Percentiles rank a stretch among this genome's conserved stretches.
phyloP scores from a whole-genome alignment of 345 rosid genomes.

The Brassica cretica region DNA sequence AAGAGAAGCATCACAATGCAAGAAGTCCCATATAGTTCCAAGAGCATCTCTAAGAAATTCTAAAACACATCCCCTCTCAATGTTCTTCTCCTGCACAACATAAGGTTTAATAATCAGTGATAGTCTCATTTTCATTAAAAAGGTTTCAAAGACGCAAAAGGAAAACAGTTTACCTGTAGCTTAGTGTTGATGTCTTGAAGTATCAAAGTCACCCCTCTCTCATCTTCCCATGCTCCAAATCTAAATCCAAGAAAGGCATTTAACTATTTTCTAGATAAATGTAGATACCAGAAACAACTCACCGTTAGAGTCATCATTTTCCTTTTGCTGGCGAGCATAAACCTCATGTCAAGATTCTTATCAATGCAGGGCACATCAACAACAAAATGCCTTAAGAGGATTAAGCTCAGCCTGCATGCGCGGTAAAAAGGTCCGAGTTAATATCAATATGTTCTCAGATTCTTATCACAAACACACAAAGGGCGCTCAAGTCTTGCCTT shows the following conservation, averaged over 20 bases:
- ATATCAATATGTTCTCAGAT: not conserved
- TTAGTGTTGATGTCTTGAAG: conserved; percentile 51
- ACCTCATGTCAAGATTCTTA: conserved; percentile 62
- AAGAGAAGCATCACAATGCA: not conserved
- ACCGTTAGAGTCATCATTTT: conserved; percentile 43
- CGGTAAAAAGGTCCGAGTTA: not conserved
- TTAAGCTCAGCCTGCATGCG: conserved; percentile 47
- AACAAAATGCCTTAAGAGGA: conserved; percentile 51
- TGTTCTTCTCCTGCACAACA: conserved; percentile 16
- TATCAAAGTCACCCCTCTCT: conserved; percentile 44
- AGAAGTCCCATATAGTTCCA: conserved; percentile 23
- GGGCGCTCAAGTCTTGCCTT: conserved; percentile 39
- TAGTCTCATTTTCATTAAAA: not conserved
- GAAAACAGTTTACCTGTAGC: conserved; percentile 4
- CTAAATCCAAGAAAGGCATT: conserved; percentile 1
- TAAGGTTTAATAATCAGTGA: not conserved
- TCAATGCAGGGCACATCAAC: conserved; percentile 58
- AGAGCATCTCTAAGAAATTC: conserved; percentile 18
- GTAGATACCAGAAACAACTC: conserved; percentile 26
- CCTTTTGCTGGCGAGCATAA: conserved; percentile 52
- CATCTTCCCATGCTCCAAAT: conserved; percentile 35
- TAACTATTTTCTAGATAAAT: not conserved
- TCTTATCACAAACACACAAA: not conserved
- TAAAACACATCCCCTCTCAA: conserved; percentile 4
- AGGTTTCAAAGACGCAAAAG: conserved; percentile 9